Evolutionary conservation across 2,329 filamentous ascomycete species (phyloP), one percentile per base, ranked within the genome.

Genomic region (Penicillium verrucosum): DNA sequence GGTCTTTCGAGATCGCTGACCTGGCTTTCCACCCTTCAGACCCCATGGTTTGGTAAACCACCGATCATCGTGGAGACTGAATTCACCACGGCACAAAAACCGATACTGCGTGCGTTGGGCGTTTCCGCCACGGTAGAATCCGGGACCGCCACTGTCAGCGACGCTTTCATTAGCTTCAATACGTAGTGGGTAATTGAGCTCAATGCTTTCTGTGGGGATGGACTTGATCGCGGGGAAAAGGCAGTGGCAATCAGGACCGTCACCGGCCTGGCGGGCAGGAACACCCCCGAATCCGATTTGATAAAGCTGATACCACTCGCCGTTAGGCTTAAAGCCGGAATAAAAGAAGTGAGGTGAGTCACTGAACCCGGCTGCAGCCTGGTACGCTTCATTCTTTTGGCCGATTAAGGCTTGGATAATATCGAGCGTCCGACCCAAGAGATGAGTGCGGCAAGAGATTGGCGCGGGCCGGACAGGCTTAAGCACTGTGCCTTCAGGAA

Each of bases 41-140:
- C 79, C 79, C 78, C 78, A 81, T 4, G 79, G 78, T 60, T 79
- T 78, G 2, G 78, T 78, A 60, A 81, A 73, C 78, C 78, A 81
- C 5, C 78, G 62, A 51, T 81, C 79, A 56, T 81, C 79, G 49
- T 81, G 78, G 7, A 80, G 71, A 55, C 75, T 79, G 60, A 81
- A 75, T 44, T 80, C 77, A 5, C 79, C 79, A 30, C 76, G 71
- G 25, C 69, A 72, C 3, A 81, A 64, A 65, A 80, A 81, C 4
- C 78, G 71, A 56, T 80, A 81, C 2, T 75, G 65, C 0, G 78
- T 81, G 12, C 78, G 69, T 59, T 81, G 79, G 1, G 79, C 78
- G 58, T 81, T 81, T 2, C 78, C 79, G 3, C 79, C 79, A 0
- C 78, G 75, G 65, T 71, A 78, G 57, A 72, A 79, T 0, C 79